Evolutionary conservation across 2,329 filamentous ascomycete species (phyloP).

Genomic region (Colletotrichum sp.): DNA sequence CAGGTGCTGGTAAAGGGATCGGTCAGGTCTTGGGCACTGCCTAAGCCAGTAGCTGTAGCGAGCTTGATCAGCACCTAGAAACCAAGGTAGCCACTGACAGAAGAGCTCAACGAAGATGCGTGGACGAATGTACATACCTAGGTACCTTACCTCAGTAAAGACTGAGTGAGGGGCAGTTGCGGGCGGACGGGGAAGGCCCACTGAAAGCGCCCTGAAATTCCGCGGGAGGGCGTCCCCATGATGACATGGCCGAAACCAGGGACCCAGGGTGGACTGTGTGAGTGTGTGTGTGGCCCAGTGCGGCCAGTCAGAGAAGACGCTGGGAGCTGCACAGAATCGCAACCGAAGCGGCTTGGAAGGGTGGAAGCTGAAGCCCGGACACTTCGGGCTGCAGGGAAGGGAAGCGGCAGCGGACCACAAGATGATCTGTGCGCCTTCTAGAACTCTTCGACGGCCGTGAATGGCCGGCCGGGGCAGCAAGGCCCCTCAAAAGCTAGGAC

Average conservation of each 20-base stretch:
- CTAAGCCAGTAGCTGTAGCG: background rate
- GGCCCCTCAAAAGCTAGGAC: constrained; percentile 21
- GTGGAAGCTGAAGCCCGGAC: constrained; percentile 25
- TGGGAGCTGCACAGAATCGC: constrained; percentile 22
- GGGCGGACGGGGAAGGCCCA: constrained; percentile 19
- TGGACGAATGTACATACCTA: background rate
- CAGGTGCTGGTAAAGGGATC: constrained; percentile 4
- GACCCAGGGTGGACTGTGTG: background rate
- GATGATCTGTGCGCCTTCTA: constrained; percentile 25
- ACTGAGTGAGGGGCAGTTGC: constrained; percentile 18
- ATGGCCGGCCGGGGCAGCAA: constrained; percentile 16
- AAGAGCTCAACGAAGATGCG: background rate
- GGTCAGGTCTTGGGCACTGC: background rate
- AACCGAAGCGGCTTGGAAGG: constrained; percentile 24
- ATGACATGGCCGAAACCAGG: constrained; percentile 23
- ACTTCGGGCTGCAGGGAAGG: constrained; percentile 20
- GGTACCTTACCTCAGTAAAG: background rate
- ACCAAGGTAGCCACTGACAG: constrained; percentile 10
- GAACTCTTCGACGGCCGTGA: constrained; percentile 25
- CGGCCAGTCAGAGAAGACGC: constrained; percentile 9
- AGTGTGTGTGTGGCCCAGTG: background rate
- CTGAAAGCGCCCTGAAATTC: constrained; percentile 23
- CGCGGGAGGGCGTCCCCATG: constrained; percentile 15
- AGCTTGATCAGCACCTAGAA: constrained; percentile 10
- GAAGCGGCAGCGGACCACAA: background rate